Base-by-base conservation (phyloP, 1,284 basidiomycete genomes). In the Apiotrichum gamsii region DNA sequence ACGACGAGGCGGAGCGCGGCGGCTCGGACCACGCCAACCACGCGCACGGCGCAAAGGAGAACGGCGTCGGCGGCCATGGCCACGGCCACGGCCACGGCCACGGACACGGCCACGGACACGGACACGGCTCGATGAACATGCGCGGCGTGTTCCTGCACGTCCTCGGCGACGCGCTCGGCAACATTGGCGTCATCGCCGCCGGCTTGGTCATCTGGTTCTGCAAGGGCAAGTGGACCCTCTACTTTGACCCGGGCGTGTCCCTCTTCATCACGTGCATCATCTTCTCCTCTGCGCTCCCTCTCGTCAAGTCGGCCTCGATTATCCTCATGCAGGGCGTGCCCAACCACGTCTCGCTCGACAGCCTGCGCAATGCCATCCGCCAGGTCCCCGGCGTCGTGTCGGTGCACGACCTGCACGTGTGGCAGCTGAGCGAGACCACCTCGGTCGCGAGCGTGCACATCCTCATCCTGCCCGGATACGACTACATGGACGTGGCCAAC, bases 321-420 rank as follows among this genome's bases (percentile, higher is more conserved):
- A 97, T 99, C 65, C 77, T 98, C n/a, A 77, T 98, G 8, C 95
- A 99, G 73, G 94, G 88, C 35, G 94, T 97, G 2, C 95, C 95
- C 0, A 77, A 85, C 0, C 85, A 84, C 10, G 81, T 98, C 15
- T 90, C 90, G 4, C 78, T 98, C 29, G 90, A 94, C 20, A 82
- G 83, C 49, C 87, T 98, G 15, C 83, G 87, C 42, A 72, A 78
- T 14, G 82, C 85, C 5, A 91, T 99, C 54, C 75, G 86, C 21
- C 73, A 75, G 6, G 85, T 96, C 15, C 78, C 84, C 3, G 94
- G 95, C 36, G 94, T 98, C 19, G 76, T 89, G 49, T 90, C 89
- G 21, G 78, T 98, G 25, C 95, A 98, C 67, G 91, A 93, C 54
- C 78, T 99, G 25, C 95, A 98, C 72, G 82, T 98, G 45, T 99